phyloP scores from a whole-genome alignment of 768 basidiomycete species.

The Mycena galopus region DNA sequence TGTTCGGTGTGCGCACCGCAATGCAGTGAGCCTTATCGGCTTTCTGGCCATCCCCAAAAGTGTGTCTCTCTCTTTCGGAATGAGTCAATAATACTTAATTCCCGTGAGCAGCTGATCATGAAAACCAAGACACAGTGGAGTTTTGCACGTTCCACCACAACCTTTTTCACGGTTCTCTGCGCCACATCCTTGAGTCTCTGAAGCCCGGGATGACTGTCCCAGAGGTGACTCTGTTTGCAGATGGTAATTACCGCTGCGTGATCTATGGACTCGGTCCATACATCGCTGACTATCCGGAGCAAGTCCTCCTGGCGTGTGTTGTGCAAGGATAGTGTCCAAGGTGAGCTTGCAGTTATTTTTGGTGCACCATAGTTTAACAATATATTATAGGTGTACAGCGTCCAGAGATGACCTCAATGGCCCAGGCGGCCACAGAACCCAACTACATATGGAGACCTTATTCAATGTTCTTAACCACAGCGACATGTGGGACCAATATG shows the following conservation, averaged over 20 bases:
- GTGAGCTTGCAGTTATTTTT: constrained; percentile 39
- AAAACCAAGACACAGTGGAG: background rate
- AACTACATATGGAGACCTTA: constrained; percentile 38
- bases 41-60: constrained; percentile 49
- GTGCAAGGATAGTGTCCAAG: constrained; percentile 53
- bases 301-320: constrained; percentile 46
- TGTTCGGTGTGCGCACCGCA: constrained; percentile 47
- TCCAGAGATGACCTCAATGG: constrained; percentile 42
- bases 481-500: constrained; percentile 48
- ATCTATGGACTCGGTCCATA: constrained; percentile 44
- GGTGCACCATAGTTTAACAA: background rate
- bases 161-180: constrained; percentile 48
- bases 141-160: constrained; percentile 41
- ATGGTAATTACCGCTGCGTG: constrained; percentile 37
- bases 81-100: background rate
- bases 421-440: constrained; percentile 26
- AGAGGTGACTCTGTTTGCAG: constrained; percentile 40
- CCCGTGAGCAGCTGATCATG: background rate
- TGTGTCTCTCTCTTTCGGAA: constrained; percentile 35
- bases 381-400: constrained; percentile 42
- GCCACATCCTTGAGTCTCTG: constrained; percentile 39
- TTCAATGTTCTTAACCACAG: constrained; percentile 36
- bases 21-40: constrained; percentile 43
- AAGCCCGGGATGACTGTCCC: constrained; percentile 44
- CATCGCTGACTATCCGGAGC: constrained; percentile 57